A percentile compares a stretch with the other conserved stretches of the same genome.
Evolutionary conservation across 2,329 filamentous ascomycete species (phyloP).

Genomic region (Fusarium marasasianum): DNA sequence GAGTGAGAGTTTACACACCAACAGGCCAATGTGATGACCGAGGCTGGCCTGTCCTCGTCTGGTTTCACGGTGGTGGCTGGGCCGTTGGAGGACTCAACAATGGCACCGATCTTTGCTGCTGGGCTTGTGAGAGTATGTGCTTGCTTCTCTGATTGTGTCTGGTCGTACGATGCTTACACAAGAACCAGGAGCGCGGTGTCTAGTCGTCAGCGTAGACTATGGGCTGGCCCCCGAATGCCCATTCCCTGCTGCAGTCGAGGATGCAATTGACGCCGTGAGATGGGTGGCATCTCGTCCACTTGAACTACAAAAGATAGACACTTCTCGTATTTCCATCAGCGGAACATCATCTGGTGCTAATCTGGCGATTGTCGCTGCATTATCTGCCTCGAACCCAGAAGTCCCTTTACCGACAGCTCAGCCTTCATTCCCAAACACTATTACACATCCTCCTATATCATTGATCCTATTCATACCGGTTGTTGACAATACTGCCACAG

Average conservation of each 20-base stretch:
- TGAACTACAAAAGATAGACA: conserved; percentile 40
- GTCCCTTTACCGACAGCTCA: conserved; percentile 26
- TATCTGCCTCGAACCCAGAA: conserved; percentile 29
- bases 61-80: conserved; percentile 54
- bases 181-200: conserved; percentile 34
- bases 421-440: conserved; percentile 18
- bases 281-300: conserved; percentile 41
- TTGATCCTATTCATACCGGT: conserved; percentile 46
- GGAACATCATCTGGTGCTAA: conserved; percentile 46
- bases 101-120: conserved; percentile 48
- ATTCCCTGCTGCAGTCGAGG: conserved; percentile 49
- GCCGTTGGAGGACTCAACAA: conserved; percentile 48
- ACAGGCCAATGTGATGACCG: conserved; percentile 28
- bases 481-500: conserved; percentile 48
- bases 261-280: conserved; percentile 45
- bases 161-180: not conserved
- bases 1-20: conserved; percentile 48
- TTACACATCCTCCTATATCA: conserved; percentile 10
- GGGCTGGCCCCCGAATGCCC: conserved; percentile 49
- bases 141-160: not conserved
- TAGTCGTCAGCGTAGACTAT: conserved; percentile 48
- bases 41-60: conserved; percentile 51
- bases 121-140: conserved; percentile 43
- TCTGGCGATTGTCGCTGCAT: conserved; percentile 36
- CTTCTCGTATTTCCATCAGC: conserved; percentile 42